Evolutionary conservation across 2,329 filamentous ascomycete genomes (phyloP).

Genomic region (Cercospora sojina): DNA sequence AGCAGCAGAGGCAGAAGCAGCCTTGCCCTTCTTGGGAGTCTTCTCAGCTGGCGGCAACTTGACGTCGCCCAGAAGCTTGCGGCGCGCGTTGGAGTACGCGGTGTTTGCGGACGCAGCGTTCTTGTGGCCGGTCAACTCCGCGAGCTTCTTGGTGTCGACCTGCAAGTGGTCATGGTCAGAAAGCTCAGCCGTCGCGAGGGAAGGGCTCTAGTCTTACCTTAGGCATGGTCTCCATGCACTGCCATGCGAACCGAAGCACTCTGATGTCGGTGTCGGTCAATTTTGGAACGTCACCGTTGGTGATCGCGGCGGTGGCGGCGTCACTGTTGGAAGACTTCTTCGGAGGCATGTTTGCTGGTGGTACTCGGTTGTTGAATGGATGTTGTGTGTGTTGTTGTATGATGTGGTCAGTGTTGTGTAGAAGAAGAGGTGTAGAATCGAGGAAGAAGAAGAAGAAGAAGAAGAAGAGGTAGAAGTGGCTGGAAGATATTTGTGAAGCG

Average conservation of each 20-base stretch:
- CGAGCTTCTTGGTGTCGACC: constrained; percentile 29
- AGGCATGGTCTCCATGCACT: constrained; percentile 14
- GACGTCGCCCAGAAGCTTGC: constrained; percentile 69
- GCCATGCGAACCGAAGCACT: constrained; percentile 16
- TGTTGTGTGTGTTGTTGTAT: neutral
- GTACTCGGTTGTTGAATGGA: neutral
- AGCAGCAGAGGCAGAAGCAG: neutral
- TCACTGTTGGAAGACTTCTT: neutral
- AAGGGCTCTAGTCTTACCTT: constrained; percentile 5
- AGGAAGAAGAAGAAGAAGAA: neutral
- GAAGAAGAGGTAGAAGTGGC: neutral
- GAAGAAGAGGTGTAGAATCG: neutral
- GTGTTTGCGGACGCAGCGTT: constrained; percentile 24
- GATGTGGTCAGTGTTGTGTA: neutral
- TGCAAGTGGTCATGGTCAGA: constrained; percentile 9
- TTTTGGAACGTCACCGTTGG: neutral
- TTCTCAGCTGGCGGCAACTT: constrained; percentile 5
- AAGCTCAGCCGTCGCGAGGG: neutral
- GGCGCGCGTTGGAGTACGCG: constrained; percentile 59
- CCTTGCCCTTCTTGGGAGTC: neutral
- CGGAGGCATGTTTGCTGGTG: neutral
- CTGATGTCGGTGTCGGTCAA: constrained; percentile 14
- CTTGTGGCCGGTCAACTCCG: constrained; percentile 23
- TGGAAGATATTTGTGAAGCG: neutral
- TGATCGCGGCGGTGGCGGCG: neutral